A percentile compares a stretch with the other conserved stretches of the same genome.
Conservation (phyloP, 1,139 yeast species). For the Pichia inconspicua region DNA sequence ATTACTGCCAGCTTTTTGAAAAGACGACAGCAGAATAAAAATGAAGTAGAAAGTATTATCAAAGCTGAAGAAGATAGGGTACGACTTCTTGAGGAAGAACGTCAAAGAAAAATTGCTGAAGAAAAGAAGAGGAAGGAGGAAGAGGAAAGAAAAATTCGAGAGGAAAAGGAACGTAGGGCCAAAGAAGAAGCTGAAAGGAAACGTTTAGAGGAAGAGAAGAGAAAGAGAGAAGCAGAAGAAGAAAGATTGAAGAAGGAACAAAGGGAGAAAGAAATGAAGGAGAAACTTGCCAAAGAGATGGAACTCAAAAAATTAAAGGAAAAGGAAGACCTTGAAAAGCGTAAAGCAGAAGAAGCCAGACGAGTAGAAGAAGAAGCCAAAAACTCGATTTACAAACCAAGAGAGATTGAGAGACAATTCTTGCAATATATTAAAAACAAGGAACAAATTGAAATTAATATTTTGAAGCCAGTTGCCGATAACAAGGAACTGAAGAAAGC, state of each 20-base stretch:
- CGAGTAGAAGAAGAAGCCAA: slow-evolving; percentile 13
- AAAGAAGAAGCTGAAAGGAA: slow-evolving; percentile 20
- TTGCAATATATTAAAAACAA: slow-evolving; percentile 49
- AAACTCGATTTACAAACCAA: slow-evolving; percentile 30
- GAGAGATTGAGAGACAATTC: slow-evolving; percentile 40
- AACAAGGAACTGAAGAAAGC: slow-evolving; percentile 37
- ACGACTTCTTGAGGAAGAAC: slow-evolving; percentile 10
- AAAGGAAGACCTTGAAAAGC: slow-evolving; percentile 18
- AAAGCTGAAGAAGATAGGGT: slow-evolving; percentile 9
- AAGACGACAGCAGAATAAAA: not conserved
- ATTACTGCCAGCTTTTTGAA: slow-evolving; percentile 2
- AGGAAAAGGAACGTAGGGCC: slow-evolving; percentile 16
- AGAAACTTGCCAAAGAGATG: slow-evolving; percentile 11
- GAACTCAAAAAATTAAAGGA: slow-evolving; percentile 18
- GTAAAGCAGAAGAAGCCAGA: slow-evolving; percentile 15
- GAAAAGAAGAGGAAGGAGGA: slow-evolving; percentile 7
- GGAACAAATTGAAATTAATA: slow-evolving; percentile 46
- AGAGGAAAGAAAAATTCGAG: slow-evolving; percentile 11
- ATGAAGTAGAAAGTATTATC: slow-evolving; percentile 3
- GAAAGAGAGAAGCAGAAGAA: slow-evolving; percentile 16
- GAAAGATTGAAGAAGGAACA: slow-evolving; percentile 5
- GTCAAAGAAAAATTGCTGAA: slow-evolving; percentile 12
- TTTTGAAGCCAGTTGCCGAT: slow-evolving; percentile 45
- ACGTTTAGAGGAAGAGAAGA: slow-evolving; percentile 11
- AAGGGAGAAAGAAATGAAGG: slow-evolving; percentile 7